Evolutionary conservation across 768 basidiomycete species (phyloP).

Genomic region (Amanita exitialis): DNA sequence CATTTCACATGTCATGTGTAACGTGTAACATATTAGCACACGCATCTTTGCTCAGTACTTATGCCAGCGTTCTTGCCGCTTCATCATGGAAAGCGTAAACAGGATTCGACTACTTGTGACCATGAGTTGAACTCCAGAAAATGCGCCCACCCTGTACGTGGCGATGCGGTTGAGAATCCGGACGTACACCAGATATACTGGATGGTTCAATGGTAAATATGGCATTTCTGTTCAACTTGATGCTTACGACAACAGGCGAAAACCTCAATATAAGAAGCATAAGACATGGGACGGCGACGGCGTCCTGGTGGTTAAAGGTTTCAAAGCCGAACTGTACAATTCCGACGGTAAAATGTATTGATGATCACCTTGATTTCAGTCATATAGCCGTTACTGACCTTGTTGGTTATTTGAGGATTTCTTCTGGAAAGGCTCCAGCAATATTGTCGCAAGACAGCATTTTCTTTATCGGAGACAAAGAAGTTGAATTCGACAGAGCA

Average conservation of each 20-base stretch:
- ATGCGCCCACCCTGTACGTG: neutral
- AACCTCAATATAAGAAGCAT: conserved; percentile 68
- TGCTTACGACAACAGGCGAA: conserved; percentile 35
- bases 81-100: neutral
- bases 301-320: conserved; percentile 41
- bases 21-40: neutral
- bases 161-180: neutral
- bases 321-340: conserved; percentile 45
- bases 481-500: conserved; percentile 53
- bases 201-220: conserved; percentile 68
- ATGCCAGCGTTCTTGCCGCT: conserved; percentile 1
- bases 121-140: neutral
- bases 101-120: neutral
- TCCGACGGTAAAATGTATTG: conserved; percentile 56
- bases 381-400: neutral
- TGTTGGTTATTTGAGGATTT: conserved; percentile 28
- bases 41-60: neutral
- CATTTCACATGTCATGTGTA: neutral
- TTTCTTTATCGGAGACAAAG: conserved; percentile 38
- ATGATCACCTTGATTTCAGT: neutral
- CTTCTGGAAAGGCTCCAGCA: conserved; percentile 34
- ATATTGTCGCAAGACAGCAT: conserved; percentile 29
- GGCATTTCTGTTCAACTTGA: neutral
- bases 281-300: conserved; percentile 88
- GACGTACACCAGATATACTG: conserved; percentile 30